Evolutionary conservation across 306 rosid genomes (phyloP), one percentile per base, ranked within the genome.

Genomic region (Canavalia gladiata): DNA sequence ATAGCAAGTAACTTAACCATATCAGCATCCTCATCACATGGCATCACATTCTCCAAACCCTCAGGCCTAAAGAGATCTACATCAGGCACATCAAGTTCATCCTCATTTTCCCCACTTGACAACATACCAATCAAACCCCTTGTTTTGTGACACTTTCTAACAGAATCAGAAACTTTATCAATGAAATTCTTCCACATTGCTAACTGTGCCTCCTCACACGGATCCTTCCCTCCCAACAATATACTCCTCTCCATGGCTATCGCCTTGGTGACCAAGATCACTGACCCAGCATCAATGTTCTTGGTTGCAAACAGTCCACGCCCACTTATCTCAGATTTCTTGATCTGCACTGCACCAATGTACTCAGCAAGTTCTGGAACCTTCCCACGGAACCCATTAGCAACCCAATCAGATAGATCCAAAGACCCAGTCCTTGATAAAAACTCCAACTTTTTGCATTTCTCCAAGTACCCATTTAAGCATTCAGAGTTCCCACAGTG

Each of bases 131-230:
- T 72, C 91, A 95, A 77, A 75, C 54, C 56, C 51, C 81, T 68
- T 4, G 88, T 91, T 76, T 68, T 86, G 2, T 25, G 49, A 57
- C 94, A 88, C 79, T 89, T 93, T 0, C 82, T 49, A 0, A 54
- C 81, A 1, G 86, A 81, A 10, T 86, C 91, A 6, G 72, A 6
- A 71, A 95, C 94, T 57, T 86, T 82, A 41, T 88, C 89, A 33
- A 90, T 80, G 77, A 93, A 93, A 62, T 86, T 90, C 93, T 87
- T 95, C 99, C 99, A 95, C 97, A 95, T 88, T 5, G 87, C 92
- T 68, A 91, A 85, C 25, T 93, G 97, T 2, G 90, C 90, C 56
- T 95, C 94, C 86, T 93, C 98, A 5, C 88, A 83, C 59, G 82
- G 62, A 72, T 89, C 90, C 72, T 88, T 89, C 0, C 87, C 88